Percentiles rank a stretch among this genome's conserved stretches.
These are phyloP conservation scores for Ogataea saltuana DNA, from an alignment of 805 yeast species.

Conservation along the genomic window DNA sequence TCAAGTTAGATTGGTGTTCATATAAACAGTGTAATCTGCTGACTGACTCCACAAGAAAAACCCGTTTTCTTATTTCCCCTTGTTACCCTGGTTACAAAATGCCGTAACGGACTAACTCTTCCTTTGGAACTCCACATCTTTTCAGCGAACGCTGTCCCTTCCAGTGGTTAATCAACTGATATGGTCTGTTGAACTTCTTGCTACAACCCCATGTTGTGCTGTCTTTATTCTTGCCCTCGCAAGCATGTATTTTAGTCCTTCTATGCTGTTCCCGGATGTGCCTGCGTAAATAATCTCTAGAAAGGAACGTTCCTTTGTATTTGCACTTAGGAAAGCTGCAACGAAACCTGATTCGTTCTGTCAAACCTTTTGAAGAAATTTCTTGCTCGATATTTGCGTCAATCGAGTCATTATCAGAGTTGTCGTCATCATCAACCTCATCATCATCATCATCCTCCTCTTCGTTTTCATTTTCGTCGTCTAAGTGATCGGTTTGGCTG, in stretches of 20 bases:
- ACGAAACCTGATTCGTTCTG: conserved; percentile 15
- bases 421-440: conserved; percentile 5
- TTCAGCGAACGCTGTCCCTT: conserved; percentile 33
- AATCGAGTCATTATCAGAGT: conserved; percentile 13
- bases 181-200: conserved; percentile 35
- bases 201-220: conserved; percentile 35
- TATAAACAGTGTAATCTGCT: too few species aligned
- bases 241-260: conserved; percentile 28
- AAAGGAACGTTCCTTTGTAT: conserved; percentile 34
- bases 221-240: conserved; percentile 26
- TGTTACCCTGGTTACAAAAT: conserved; percentile 12
- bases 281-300: conserved; percentile 33
- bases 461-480: not conserved
- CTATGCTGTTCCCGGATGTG: conserved; percentile 36
- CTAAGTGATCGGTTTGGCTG: not conserved
- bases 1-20: too few species aligned
- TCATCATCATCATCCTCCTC: conserved; percentile 8
- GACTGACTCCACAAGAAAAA: not conserved
- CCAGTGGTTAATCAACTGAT: conserved; percentile 38
- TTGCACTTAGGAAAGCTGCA: conserved; percentile 28
- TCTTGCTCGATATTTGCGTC: conserved; percentile 14
- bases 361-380: conserved; percentile 4
- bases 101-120: conserved; percentile 25
- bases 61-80: too few species aligned
- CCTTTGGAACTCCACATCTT: conserved; percentile 32